Evolutionary conservation across 345 rosid genomes (phyloP), one percentile per base, ranked within the genome.

Genomic region (Viola odorata): DNA sequence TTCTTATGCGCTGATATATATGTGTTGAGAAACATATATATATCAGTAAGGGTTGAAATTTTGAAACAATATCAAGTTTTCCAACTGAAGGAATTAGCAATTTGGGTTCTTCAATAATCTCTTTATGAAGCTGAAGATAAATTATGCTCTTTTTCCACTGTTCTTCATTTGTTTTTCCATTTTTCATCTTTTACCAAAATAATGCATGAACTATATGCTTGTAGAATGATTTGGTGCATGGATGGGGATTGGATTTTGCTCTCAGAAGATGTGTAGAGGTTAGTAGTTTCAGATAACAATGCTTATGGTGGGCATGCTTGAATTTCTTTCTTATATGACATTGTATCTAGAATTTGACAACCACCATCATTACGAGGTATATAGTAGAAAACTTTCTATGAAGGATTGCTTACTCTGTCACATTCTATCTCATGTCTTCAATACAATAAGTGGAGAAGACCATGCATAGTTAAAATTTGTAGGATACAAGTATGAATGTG

Each of bases 171-270:
- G 7, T 47, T 9, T 45, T 51, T 13, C 54, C 14, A 12, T 45
- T 11, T 62, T 67, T 16, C 50, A 37, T 15, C 53, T 16, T 14
- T 59, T 39, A 5, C 48, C 58, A 45, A 60, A 55, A 37, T 67
- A 58, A 54, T 77, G 40, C 44, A 45, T 55, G 50, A 38, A 52
- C 4, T 38, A 37, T 66, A 14, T 75, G 52, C 50, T 64, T 67
- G 40, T 52, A 72, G 76, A 72, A 72, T 62, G 76, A 72, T 66
- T 72, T 72, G 68, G 76, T 72, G 55, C 76, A 72, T 57, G 76
- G 76, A 42, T 72, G 76, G 76, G 76, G 76, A n/a, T 45, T 72
- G 68, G 76, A 72, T 72, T 67, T 72, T 61, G 60, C 76, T 57
- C 72, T 72, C 11, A 62, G 76, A 72, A 72, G 71, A 66, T 72